Evolutionary conservation across 371 early-diverging fungal species (phyloP).

Genomic region (Apophysomyces sp.): DNA sequence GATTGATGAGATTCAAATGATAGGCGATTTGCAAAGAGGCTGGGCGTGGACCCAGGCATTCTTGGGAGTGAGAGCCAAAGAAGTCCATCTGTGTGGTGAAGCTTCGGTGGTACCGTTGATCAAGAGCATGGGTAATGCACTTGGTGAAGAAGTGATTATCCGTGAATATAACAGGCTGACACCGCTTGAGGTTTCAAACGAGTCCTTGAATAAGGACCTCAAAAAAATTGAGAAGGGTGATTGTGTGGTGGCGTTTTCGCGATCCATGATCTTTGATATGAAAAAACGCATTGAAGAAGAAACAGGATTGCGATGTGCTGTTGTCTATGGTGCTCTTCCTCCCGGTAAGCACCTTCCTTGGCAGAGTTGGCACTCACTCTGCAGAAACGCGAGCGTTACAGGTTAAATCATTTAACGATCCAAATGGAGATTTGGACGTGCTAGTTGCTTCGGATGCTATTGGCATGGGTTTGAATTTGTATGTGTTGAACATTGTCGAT

Average conservation of each 20-base stretch:
- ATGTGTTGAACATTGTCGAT: conserved; percentile 19
- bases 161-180: conserved; percentile 81
- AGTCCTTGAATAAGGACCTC: conserved; percentile 57
- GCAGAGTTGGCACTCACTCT: not conserved
- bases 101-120: conserved; percentile 82
- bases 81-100: conserved; percentile 95
- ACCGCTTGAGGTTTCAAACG: conserved; percentile 52
- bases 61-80: conserved; percentile 79
- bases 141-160: conserved; percentile 84
- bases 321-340: conserved; percentile 92
- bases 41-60: conserved; percentile 97
- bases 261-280: conserved; percentile 73
- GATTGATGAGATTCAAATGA: conserved; percentile 97
- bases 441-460: conserved; percentile 98
- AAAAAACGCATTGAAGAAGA: conserved; percentile 73
- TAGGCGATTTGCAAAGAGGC: conserved; percentile 82
- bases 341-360: conserved; percentile 55
- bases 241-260: conserved; percentile 87
- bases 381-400: conserved; percentile 85
- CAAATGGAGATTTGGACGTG: conserved; percentile 75
- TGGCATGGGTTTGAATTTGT: conserved; percentile 97
- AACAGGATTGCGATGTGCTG: conserved; percentile 84
- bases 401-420: conserved; percentile 90
- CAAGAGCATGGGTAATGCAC: conserved; percentile 61
- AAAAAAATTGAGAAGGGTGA: conserved; percentile 76